Evolutionary conservation across 495 filamentous ascomycete genomes (phyloP), one percentile per base, ranked within the genome.

Genomic region (Podospora bellae-mahoneyi): DNA sequence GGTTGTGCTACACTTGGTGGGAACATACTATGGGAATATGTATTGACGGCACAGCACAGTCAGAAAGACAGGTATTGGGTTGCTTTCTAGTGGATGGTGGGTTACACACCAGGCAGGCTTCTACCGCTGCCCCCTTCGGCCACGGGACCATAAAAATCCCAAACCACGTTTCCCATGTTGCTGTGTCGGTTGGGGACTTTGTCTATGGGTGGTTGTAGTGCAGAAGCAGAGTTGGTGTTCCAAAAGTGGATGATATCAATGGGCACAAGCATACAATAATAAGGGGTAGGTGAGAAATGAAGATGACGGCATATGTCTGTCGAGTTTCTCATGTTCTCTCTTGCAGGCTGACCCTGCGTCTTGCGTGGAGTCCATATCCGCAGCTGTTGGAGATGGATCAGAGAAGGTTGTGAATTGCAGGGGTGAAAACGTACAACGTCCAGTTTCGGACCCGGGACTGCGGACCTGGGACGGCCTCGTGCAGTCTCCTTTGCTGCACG

Each of bases 401-500:
- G 39, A 13, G 39, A 6, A 48, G 39, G 9, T 48, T 48, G 15
- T 13, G 15, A 48, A 48, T 48, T 48, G 39, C 39, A 72, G 74
- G 76, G 74, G 74, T 59, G 64, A 68, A 74, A 55, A 62, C 48
- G 67, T 64, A 54, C 69, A 58, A 28, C 13, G 39, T 48, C 39
- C 39, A 48, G 39, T 48, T 64, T 74, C 70, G 39, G 39, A 48
- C 39, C 73, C 73, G 69, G 69, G 67, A 65, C 71, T 63, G 60
- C 39, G 63, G 69, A 68, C 48, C 73, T 70, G 71, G 73, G 71
- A 69, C 67, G n/a, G 30, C n/a, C 20, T 63, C 58, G 26, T 62
- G 63, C 64, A 48, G 39, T 48, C 15, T 48, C 39, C 39, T 48
- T 48, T 48, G 39, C 39, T 48, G 39, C 39, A 48, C 7, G 39